Conservation (phyloP, 106 monocot species). For the Dendrobium huoshanense region DNA sequence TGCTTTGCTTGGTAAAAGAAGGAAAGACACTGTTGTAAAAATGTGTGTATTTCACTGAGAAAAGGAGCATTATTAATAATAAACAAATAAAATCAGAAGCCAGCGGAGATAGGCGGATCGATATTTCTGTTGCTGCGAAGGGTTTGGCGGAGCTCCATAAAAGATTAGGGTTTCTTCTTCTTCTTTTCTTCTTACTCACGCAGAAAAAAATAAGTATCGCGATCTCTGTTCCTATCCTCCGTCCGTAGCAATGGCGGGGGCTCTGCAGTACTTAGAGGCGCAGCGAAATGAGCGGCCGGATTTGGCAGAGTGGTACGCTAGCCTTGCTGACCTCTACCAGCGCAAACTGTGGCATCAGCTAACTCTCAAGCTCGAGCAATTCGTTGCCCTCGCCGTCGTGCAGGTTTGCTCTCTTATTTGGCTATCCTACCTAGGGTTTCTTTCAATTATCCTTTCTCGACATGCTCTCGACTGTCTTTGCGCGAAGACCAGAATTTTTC, state of each 20-base stretch:
- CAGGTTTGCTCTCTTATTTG: constrained; percentile 24
- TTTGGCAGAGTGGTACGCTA: constrained; percentile 54
- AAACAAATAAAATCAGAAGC: too few species aligned
- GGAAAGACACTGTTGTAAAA: too few species aligned
- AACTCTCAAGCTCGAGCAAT: constrained; percentile 57
- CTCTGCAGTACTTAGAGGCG: constrained; percentile 50
- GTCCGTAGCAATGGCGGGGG: constrained; percentile 21
- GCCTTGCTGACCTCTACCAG: constrained; percentile 47
- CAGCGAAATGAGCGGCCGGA: constrained; percentile 50
- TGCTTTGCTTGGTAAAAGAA: too few species aligned
- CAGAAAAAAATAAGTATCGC: background rate
- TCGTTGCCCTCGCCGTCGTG: constrained; percentile 50
- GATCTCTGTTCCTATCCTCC: background rate
- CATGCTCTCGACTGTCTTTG: background rate
- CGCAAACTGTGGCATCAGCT: constrained; percentile 64
- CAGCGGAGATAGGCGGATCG: too few species aligned
- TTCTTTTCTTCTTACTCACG: background rate
- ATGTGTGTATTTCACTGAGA: too few species aligned
- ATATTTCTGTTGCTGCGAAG: background rate
- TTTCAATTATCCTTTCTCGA: background rate
- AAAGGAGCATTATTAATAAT: too few species aligned
- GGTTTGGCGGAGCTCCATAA: background rate
- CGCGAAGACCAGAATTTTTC: background rate
- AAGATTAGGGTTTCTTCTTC: constrained; percentile 8
- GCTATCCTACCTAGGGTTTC: background rate